Evolutionary conservation across 164 flowering plant genomes (phyloP).

Genomic region (Vitis cinerea): DNA sequence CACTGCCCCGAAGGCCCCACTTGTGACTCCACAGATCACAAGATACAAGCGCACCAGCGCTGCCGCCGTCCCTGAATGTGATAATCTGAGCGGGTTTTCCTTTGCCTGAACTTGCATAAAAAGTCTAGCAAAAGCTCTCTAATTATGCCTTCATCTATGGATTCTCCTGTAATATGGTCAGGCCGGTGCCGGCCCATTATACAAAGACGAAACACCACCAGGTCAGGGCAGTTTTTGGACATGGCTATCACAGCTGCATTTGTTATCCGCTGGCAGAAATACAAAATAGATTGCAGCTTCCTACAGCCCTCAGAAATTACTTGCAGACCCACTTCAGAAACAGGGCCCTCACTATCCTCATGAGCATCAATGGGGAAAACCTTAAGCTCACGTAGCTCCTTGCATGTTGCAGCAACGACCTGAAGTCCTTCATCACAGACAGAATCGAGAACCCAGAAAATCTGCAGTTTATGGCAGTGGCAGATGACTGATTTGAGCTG

Average conservation of each 20-base stretch:
- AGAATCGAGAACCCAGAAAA: no score
- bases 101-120: slow-evolving; percentile 59
- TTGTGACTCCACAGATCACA: slow-evolving; percentile 45
- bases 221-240: slow-evolving; percentile 78
- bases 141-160: slow-evolving; percentile 78
- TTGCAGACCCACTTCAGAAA: no score
- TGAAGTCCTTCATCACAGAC: no score
- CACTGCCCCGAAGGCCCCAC: slow-evolving; percentile 45
- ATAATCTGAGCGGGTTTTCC: slow-evolving; percentile 87
- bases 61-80: slow-evolving; percentile 73
- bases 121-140: slow-evolving; percentile 84
- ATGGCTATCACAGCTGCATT: slow-evolving; percentile 75
- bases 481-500: no score
- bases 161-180: slow-evolving; percentile 64
- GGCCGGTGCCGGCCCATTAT: slow-evolving; percentile 74
- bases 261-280: slow-evolving; percentile 80
- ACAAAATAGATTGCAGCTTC: slow-evolving; percentile 61
- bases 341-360: no score
- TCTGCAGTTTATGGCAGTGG: no score
- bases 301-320: slow-evolving; percentile 82
- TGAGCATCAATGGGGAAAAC: no score
- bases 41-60: slow-evolving; percentile 58
- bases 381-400: no score
- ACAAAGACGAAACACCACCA: slow-evolving; percentile 78
- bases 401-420: no score